Evolutionary conservation across 257 asterid genomes (phyloP).

Genomic region (Solanum arcanum): DNA sequence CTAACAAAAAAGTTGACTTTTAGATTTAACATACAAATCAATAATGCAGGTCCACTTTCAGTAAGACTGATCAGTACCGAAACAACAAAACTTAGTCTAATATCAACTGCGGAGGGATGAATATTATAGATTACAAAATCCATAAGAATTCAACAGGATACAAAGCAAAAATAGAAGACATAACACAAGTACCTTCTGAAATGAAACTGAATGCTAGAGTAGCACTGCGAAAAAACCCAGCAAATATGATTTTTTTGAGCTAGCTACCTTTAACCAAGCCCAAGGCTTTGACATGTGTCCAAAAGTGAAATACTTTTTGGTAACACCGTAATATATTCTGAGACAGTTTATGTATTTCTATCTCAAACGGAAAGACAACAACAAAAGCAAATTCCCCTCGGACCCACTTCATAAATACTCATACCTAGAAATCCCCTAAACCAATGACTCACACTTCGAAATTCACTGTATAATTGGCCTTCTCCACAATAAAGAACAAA

Average conservation of each 20-base stretch:
- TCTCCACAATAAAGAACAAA: not conserved
- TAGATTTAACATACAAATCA: not conserved
- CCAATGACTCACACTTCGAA: not conserved
- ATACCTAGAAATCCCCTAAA: not conserved
- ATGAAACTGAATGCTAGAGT: not conserved
- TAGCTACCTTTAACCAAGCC: not conserved
- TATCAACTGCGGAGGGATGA: not conserved
- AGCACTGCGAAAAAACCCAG: not conserved
- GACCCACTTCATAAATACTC: not conserved
- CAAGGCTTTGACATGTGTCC: not conserved
- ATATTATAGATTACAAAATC: not conserved
- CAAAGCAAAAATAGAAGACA: not conserved
- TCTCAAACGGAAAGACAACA: not conserved
- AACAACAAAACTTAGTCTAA: not conserved
- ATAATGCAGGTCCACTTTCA: not conserved
- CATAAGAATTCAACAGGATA: not conserved
- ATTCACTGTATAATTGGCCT: not conserved
- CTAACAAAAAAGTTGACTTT: not conserved
- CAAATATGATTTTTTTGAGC: not conserved
- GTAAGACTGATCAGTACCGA: not conserved
- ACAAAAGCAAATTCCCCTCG: not conserved
- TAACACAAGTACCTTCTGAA: not conserved
- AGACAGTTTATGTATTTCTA: not conserved
- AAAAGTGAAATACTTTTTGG: not conserved
- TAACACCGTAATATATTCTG: not conserved